Evolutionary conservation across 2,329 filamentous ascomycete genomes (phyloP), one percentile per base, ranked within the genome.

Genomic region (Monilinia aucupariae): DNA sequence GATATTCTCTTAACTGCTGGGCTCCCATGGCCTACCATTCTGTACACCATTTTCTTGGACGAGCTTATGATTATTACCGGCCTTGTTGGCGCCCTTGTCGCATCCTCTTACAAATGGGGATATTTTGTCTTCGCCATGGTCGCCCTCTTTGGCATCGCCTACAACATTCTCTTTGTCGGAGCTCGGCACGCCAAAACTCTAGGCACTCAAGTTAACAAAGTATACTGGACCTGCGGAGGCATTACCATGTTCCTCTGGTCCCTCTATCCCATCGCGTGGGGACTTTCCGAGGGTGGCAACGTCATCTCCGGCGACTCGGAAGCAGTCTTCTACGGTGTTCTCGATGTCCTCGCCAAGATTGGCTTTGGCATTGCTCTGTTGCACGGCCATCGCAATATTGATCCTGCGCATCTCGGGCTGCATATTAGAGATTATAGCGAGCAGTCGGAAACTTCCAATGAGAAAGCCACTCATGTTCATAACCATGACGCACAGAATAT

Each of bases 31-130:
- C 83, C 85, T 0, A 86, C 84, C 1, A 83, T 88, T 34, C 71
- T 88, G 47, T 84, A 81, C 70, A 81, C 84, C 1, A 77, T 89
- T 9, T 76, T 89, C 6, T 78, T 87, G 3, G 85, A 88, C 66
- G 77, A 82, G 69, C 78, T 89, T 69, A 88, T 89, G 85, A 81
- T 90, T 54, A 76, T 88, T n/a, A 83, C 82, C 27, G 85, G 85
- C 30, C 79, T 89, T 7, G 79, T 89, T 22, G 87, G 87, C 34
- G 85, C 87, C 3, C 80, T 89, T 1, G 84, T 87, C 4, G 72
- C 74, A 20, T 83, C 81, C 10, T 76, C 75, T 2, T 90, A 89
- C 77, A 90, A 89, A 71, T 89, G 84, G 84, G 85, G 85, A 1
- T 90, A 86, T 75, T 88, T 81, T 72, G 75, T 76, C 12, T 86